A percentile compares a stretch with the other conserved stretches of the same genome.
These are phyloP conservation scores for Globisporangium nunn DNA, from an alignment of 352 stramenopile species.

Conservation along the genomic window DNA sequence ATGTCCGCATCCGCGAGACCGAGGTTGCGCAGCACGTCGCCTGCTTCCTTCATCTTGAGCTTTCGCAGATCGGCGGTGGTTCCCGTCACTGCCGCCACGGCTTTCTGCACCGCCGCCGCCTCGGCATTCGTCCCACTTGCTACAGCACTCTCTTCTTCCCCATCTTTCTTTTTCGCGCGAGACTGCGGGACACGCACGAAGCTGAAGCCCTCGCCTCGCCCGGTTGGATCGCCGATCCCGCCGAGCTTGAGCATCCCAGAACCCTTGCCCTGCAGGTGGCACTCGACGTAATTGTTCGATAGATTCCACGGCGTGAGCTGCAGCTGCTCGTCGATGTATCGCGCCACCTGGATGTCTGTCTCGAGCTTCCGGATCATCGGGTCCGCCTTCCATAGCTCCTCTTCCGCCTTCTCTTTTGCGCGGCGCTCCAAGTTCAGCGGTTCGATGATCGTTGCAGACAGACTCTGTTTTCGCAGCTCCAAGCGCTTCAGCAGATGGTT, in stretches of 20 bases:
- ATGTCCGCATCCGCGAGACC: constrained; percentile 75
- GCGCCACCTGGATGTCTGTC: constrained; percentile 73
- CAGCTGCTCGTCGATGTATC: constrained; percentile 75
- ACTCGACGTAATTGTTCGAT: constrained; percentile 84
- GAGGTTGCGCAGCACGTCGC: constrained; percentile 72
- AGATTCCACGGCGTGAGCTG: constrained; percentile 81
- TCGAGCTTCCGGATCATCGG: constrained; percentile 63
- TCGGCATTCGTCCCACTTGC: constrained; percentile 24
- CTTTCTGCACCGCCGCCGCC: constrained; percentile 63
- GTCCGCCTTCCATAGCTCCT: constrained; percentile 69
- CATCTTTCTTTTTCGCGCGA: constrained; percentile 77
- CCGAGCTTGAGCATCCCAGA: constrained; percentile 74
- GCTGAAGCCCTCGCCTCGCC: constrained; percentile 78
- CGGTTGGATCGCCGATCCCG: constrained; percentile 76
- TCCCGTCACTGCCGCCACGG: constrained; percentile 68
- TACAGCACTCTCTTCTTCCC: constrained; percentile 25
- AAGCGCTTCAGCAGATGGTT: constrained; percentile 67
- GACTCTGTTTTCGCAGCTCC: constrained; percentile 50
- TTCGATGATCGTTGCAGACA: constrained; percentile 45
- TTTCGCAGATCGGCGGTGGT: constrained; percentile 82
- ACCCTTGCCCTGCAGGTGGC: constrained; percentile 78
- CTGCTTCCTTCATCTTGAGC: constrained; percentile 83
- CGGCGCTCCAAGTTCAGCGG: constrained; percentile 41
- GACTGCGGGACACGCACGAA: constrained; percentile 76
- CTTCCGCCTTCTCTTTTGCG: constrained; percentile 51